Base-by-base conservation (phyloP, 192 early-diverging fungal genomes). In the Coemansia sp. region DNA sequence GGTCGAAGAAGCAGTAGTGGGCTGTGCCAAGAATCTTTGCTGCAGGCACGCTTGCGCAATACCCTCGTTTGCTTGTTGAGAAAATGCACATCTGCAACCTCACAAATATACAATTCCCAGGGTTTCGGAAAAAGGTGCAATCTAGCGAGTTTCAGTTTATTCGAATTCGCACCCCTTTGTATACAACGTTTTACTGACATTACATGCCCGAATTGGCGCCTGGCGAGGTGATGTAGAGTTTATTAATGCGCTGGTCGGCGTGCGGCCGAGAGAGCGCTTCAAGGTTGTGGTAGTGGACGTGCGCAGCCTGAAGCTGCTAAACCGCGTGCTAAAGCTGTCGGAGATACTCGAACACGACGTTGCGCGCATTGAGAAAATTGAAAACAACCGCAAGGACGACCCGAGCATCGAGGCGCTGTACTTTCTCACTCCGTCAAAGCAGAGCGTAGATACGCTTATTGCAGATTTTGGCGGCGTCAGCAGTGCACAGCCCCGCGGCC, bases 231-330 rank as follows among this genome's bases (percentile, higher is more conserved):
- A 9, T 64, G 67, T 77, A 82, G 80, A 82, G 59, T 82, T 82
- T 39, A 48, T 74, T 57, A 82, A 77, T 76, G 80, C 80, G 35
- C 71, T 82, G 52, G 47, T 64, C 35, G 50, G 64, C 9, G 75
- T 82, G 22, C 80, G 80, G 47, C 74, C 80, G 5, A 65, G 55
- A 35, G 72, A 72, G 57, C 65, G 74, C 51, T 83, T 75, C 72
- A 83, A 83, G 61, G 59, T 83, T 19, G 63, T 83, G 67, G 72
- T 83, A 49, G 72, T 78, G 4, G 81, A 83, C 63, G 61, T 64
- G 21, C 75, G 75, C 53, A 78, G 73, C 19, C 51, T 83, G 35
- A 62, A 65, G n/a, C 35, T 83, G 12, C 56, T 83, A n/a, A 74
- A 74, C 66, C 59, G 71, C 4, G 47, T 57, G 25, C 71, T 83